Conservation (phyloP, 768 basidiomycete genomes). For the Aureoboletus auriporus region DNA sequence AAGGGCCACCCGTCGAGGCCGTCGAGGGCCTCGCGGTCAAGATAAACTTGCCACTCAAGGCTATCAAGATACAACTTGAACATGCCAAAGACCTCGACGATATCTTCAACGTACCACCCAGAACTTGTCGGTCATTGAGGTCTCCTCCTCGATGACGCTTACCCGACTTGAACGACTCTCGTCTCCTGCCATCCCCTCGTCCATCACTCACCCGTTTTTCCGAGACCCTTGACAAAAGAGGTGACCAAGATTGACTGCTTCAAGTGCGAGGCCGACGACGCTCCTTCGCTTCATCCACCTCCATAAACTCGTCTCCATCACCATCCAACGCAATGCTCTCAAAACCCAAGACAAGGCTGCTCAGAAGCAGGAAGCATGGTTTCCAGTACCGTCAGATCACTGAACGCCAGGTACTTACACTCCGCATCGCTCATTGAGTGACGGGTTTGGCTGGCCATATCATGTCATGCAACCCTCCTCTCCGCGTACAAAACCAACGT, state of each 20-base stretch:
- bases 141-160: slow-evolving; percentile 22
- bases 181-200: neutral
- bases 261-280: slow-evolving; percentile 28
- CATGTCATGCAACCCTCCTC: slow-evolving; percentile 43
- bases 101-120: slow-evolving; percentile 27
- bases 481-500: slow-evolving; percentile 41
- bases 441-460: slow-evolving; percentile 50
- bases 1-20: slow-evolving; percentile 23
- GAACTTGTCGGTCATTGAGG: slow-evolving; percentile 33
- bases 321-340: too few species aligned
- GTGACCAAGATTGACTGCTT: slow-evolving; percentile 17
- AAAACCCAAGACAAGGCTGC: too few species aligned
- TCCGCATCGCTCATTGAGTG: slow-evolving; percentile 48
- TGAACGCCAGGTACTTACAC: slow-evolving; percentile 40
- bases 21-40: slow-evolving; percentile 22
- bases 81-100: slow-evolving; percentile 28
- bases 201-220: too few species aligned
- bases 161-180: slow-evolving; percentile 23
- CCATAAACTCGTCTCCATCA: slow-evolving; percentile 19
- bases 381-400: slow-evolving; percentile 32
- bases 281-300: slow-evolving; percentile 30
- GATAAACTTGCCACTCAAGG: too few species aligned
- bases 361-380: slow-evolving; percentile 26
- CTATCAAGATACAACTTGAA: slow-evolving; percentile 28
- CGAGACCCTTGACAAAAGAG: slow-evolving; percentile 21